Evolutionary conservation across 192 early-diverging fungal genomes (phyloP), one percentile per base, ranked within the genome.

Genomic region (Entomortierella beljakovae): DNA sequence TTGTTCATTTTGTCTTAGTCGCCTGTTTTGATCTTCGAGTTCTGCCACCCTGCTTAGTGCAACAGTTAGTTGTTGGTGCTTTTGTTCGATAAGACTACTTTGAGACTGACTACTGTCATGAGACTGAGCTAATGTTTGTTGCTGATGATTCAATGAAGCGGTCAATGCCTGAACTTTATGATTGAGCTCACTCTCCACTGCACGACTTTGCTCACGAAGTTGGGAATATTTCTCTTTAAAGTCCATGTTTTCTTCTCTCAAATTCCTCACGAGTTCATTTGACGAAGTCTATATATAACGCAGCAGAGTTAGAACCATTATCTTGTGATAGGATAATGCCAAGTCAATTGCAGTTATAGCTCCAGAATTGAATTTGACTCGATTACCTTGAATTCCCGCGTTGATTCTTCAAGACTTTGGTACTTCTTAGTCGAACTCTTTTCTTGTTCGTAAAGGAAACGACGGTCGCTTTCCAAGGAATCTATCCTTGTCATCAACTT

Each of bases 391-490:
- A 42, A 77, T 13, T 64, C 59, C 1, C 60, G 16, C 15, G 43
- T 18, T 22, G 67, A 50, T 29, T 67, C 60, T 50, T 83, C 75
- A 15, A 68, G 55, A 8, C 48, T 46, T n/a, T 73, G 61, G 16
- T 31, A 46, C 49, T 67, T 67, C 42, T 60, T 46, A 11, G 32
- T 64, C 34, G 70, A 37, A 6, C 65, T 57, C 82, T 88, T 85
- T 33, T 89, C 85, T 42, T 88, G 86, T 13, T 88, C 83, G 20
- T 82, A 80, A 42, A 93, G 72, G 71, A 88, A 89, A 54, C 77
- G 66, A 20, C 88, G 84, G 37, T 91, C 87, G 28, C 82, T 83
- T 69, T 93, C 88, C 57, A 90, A 74, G 49, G 80, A 81, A 60
- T 91, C 86, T 10, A 86, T 64, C 22, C 88, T 80, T 10, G 68